phyloP scores from a whole-genome alignment of 1,284 basidiomycete genomes.

The Marasmius tenuissimus region DNA sequence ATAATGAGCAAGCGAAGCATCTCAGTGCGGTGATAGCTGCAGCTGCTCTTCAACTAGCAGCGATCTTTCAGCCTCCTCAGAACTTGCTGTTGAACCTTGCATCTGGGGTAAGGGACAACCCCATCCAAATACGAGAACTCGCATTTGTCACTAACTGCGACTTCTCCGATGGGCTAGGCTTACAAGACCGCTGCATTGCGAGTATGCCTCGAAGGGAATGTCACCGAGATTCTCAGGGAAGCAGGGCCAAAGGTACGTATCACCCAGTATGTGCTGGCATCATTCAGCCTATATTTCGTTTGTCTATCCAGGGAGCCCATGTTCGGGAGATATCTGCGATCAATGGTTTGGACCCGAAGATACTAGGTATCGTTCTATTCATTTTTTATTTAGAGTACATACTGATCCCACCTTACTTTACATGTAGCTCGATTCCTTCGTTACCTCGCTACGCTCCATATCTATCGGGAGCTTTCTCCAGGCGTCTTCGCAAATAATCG shows the following conservation, averaged over 20 bases:
- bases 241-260: neutral
- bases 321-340: neutral
- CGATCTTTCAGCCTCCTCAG: constrained; percentile 10
- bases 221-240: neutral
- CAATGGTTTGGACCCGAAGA: neutral
- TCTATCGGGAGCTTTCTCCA: constrained; percentile 8
- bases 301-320: neutral
- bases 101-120: neutral
- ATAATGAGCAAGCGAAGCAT: constrained; percentile 1
- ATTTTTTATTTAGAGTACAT: neutral
- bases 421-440: neutral
- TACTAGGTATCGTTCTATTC: neutral
- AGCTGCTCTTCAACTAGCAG: constrained; percentile 11
- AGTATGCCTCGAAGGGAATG: constrained; percentile 1
- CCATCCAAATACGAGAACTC: neutral
- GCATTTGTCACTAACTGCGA: neutral
- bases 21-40: constrained; percentile 1
- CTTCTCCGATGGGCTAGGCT: neutral
- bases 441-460: neutral
- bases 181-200: neutral
- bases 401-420: neutral
- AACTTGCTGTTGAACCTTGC: neutral
- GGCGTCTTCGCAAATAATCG: constrained; percentile 23
- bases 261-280: neutral
- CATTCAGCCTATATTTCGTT: neutral